Percentiles rank a stretch among this genome's conserved stretches.
Evolutionary conservation across 345 rosid genomes (phyloP).

Genomic region (Hibiscus mutabilis): DNA sequence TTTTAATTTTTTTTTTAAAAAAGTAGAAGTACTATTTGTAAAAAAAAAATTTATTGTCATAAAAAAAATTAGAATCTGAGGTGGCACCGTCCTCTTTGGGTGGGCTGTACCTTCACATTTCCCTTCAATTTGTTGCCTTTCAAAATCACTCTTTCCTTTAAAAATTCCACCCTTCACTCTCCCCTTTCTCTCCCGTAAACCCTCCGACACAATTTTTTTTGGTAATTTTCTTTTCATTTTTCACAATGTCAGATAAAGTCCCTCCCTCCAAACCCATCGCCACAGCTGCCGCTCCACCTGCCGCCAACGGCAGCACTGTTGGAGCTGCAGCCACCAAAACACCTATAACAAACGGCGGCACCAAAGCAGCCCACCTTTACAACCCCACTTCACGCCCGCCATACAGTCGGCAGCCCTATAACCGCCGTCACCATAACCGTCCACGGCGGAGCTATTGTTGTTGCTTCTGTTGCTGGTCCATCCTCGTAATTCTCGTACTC

Average conservation of each 20-base stretch:
- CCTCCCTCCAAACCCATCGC: slow-evolving; percentile 53
- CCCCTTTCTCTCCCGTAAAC: no score
- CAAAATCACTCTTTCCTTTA: slow-evolving; percentile 8
- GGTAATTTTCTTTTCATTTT: no score
- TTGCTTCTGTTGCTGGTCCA: slow-evolving; percentile 80
- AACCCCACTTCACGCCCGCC: slow-evolving; percentile 54
- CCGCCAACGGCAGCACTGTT: slow-evolving; percentile 14
- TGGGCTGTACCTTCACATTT: slow-evolving; percentile 9
- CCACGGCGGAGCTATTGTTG: slow-evolving; percentile 66
- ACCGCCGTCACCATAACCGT: slow-evolving; percentile 39
- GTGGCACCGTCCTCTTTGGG: slow-evolving; percentile 23
- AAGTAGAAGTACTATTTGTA: no score
- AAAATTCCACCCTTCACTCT: background rate
- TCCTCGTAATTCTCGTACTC: slow-evolving; percentile 49
- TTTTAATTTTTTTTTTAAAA: no score
- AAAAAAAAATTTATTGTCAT: no score
- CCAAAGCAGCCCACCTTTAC: slow-evolving; percentile 42
- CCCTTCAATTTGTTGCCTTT: slow-evolving; percentile 3
- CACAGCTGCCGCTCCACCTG: slow-evolving; percentile 15
- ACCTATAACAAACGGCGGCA: slow-evolving; percentile 13
- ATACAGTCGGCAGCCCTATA: slow-evolving; percentile 55
- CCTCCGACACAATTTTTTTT: background rate
- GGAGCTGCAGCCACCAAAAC: background rate
- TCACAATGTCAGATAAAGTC: slow-evolving; percentile 56
- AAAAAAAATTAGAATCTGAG: slow-evolving; percentile 2